Evolutionary conservation across 495 filamentous ascomycete genomes (phyloP).

Genomic region (Hypoxylon trugodes): DNA sequence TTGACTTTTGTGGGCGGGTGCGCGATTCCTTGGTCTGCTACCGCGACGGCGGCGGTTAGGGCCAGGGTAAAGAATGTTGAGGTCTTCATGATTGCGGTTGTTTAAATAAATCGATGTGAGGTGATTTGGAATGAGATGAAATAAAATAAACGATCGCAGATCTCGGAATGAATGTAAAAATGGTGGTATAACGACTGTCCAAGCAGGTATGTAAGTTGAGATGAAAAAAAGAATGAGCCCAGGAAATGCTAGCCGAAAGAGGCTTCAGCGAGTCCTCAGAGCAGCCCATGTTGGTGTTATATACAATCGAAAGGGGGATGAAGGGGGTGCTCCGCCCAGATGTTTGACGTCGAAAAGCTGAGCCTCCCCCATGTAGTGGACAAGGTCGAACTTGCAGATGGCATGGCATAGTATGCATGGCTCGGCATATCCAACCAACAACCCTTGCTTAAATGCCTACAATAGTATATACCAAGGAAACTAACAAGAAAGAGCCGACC

Average conservation of each 20-base stretch:
- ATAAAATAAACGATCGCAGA: slow-evolving; percentile 23
- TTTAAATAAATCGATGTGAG: neutral
- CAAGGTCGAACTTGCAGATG: neutral
- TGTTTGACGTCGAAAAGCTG: slow-evolving; percentile 24
- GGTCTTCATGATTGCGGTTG: slow-evolving; percentile 51
- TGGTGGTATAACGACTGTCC: slow-evolving; percentile 3
- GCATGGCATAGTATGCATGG: too few relatives aligned
- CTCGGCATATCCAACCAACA: slow-evolving; percentile 11
- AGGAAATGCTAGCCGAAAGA: slow-evolving; percentile 1
- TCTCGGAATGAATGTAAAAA: slow-evolving; percentile 27
- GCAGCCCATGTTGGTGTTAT: slow-evolving; percentile 21
- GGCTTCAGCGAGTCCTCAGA: slow-evolving; percentile 1
- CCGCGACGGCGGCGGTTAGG: slow-evolving; percentile 19
- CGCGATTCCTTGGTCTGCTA: slow-evolving; percentile 31
- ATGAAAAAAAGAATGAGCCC: slow-evolving; percentile 14
- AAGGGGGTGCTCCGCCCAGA: slow-evolving; percentile 13
- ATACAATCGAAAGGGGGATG: slow-evolving; percentile 11
- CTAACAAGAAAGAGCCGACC: neutral
- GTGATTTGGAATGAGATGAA: neutral
- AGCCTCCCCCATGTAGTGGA: slow-evolving; percentile 9
- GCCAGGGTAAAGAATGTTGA: slow-evolving; percentile 47
- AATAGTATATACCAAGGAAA: slow-evolving; percentile 8
- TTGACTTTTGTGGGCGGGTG: slow-evolving; percentile 36
- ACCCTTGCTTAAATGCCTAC: slow-evolving; percentile 4
- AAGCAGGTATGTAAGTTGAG: neutral